Evolutionary conservation across 2,329 filamentous ascomycete genomes (phyloP).

Genomic region (Clonostachys sp.): DNA sequence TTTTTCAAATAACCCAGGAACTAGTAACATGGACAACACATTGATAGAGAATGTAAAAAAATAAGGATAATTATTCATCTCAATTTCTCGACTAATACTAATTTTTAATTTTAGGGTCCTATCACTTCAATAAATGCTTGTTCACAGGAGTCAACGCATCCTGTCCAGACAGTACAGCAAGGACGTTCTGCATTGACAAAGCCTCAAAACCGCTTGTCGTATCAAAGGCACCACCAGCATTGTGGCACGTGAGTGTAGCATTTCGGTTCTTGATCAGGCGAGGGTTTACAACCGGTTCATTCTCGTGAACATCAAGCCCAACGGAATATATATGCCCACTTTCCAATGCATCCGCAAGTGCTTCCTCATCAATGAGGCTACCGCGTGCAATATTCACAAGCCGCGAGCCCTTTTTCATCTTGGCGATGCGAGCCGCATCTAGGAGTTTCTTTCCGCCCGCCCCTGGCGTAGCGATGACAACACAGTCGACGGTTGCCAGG

Average conservation of each 20-base stretch:
- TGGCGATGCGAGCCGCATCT: constrained; percentile 27
- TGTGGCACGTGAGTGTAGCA: constrained; percentile 45
- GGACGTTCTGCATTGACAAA: constrained; percentile 48
- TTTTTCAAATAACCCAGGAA: too few relatives aligned
- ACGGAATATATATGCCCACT: constrained; percentile 5
- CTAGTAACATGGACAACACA: too few relatives aligned
- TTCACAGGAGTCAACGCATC: constrained; percentile 47
- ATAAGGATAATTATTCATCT: too few relatives aligned
- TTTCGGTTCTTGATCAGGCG: constrained; percentile 21
- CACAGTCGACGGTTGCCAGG: constrained; percentile 39
- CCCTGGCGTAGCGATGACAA: constrained; percentile 43
- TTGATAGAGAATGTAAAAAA: too few relatives aligned
- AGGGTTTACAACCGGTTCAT: constrained; percentile 29
- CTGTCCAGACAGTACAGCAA: constrained; percentile 37
- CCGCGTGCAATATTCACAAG: constrained; percentile 42
- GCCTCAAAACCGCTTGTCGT: constrained; percentile 49
- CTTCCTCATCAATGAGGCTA: constrained; percentile 7
- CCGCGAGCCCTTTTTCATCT: constrained; percentile 44
- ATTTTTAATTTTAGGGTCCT: not conserved
- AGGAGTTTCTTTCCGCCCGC: constrained; percentile 31
- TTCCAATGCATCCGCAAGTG: constrained; percentile 7
- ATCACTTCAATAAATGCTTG: constrained; percentile 33
- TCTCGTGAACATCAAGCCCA: constrained; percentile 6
- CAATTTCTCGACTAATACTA: too few relatives aligned
- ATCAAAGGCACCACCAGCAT: constrained; percentile 49